Evolutionary conservation across 2,329 filamentous ascomycete genomes (phyloP).

Genomic region (Xylaria sp.): DNA sequence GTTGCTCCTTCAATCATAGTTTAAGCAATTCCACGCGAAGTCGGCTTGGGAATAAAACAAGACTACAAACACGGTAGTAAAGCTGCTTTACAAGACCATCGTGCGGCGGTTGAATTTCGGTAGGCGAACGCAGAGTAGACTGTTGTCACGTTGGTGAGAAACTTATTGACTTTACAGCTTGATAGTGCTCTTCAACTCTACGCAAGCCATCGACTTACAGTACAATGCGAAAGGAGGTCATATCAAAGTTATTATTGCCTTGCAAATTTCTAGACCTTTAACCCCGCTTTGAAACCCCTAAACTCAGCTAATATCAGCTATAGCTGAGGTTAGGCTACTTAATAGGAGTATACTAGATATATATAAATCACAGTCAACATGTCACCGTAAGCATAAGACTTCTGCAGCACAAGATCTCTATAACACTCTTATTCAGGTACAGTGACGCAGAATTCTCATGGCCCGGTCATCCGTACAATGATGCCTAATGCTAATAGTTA

Average conservation of each 20-base stretch:
- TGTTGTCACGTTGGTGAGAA: neutral
- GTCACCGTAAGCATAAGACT: constrained; percentile 7
- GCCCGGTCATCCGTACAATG: neutral
- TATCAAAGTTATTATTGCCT: constrained; percentile 35
- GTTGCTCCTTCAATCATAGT: neutral
- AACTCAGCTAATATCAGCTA: constrained; percentile 20
- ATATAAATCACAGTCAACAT: constrained; percentile 3
- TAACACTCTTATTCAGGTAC: neutral
- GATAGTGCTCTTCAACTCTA: neutral
- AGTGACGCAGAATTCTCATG: neutral
- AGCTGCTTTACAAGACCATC: neutral
- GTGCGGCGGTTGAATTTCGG: neutral
- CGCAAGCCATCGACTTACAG: neutral
- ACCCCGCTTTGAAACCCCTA: constrained; percentile 13
- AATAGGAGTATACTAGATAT: neutral
- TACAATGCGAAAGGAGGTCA: constrained; percentile 13
- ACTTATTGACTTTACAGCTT: neutral
- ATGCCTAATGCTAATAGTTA: constrained; percentile 17
- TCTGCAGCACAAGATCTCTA: constrained; percentile 8
- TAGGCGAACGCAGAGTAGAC: no score
- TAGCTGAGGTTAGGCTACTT: neutral
- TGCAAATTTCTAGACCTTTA: constrained; percentile 11
- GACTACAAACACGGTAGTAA: neutral
- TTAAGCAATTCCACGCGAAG: neutral
- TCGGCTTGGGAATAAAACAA: neutral